Percentiles rank a stretch among this genome's conserved stretches.
phyloP scores from a whole-genome alignment of 129 eudicot genomes.

The Kitagawia praeruptora region DNA sequence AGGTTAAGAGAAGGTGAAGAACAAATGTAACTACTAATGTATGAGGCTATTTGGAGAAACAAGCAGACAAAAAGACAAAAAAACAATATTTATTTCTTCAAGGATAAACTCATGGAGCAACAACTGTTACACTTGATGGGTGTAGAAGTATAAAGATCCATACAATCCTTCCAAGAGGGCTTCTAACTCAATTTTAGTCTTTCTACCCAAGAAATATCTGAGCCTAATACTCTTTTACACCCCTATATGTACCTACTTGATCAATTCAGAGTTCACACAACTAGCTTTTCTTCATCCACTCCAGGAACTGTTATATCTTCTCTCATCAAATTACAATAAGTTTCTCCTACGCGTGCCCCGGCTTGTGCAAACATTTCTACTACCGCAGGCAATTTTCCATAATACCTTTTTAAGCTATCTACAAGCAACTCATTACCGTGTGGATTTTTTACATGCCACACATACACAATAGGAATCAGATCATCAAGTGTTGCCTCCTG shows the following conservation, averaged over 20 bases:
- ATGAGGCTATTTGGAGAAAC: not conserved
- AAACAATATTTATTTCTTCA: not conserved
- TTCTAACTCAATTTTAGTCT: not conserved
- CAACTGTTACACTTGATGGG: not conserved
- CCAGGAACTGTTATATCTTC: slow-evolving; percentile 36
- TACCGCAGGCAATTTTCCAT: slow-evolving; percentile 42
- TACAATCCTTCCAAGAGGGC: not conserved
- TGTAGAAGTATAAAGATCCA: not conserved
- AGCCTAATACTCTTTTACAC: not conserved
- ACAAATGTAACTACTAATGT: slow-evolving; percentile 35
- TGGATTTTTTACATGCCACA: slow-evolving; percentile 30
- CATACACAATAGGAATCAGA: slow-evolving; percentile 32
- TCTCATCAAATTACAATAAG: slow-evolving; percentile 22
- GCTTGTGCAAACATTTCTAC: slow-evolving; percentile 33
- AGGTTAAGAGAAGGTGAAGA: slow-evolving; percentile 46
- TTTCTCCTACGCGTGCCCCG: slow-evolving; percentile 23
- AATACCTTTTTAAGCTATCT: slow-evolving; percentile 34
- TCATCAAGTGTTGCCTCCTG: slow-evolving; percentile 46
- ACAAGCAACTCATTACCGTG: slow-evolving; percentile 11
- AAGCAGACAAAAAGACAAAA: no score
- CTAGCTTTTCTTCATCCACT: slow-evolving; percentile 29
- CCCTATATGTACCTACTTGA: not conserved
- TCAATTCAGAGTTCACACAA: slow-evolving; percentile 15
- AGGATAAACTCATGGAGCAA: not conserved
- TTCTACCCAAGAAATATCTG: not conserved